These are phyloP conservation scores for Gastrolobium villosum DNA, from an alignment of 306 rosid genomes.

Conservation along the genomic window DNA sequence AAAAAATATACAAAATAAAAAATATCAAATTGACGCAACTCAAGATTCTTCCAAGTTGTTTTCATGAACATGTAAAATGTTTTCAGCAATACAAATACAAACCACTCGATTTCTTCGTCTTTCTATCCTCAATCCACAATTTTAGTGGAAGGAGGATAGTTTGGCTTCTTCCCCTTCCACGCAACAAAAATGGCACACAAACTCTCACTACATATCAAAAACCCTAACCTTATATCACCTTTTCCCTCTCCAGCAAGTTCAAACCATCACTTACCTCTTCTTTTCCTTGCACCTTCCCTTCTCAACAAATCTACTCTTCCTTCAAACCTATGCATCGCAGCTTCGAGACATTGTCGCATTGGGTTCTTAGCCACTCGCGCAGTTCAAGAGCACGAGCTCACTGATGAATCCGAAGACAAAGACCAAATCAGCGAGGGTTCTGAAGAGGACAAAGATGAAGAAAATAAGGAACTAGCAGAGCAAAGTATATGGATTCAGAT, in stretches of 20 bases:
- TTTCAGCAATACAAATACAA: too few relatives aligned
- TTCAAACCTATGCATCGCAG: constrained; percentile 21
- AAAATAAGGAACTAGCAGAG: constrained; percentile 46
- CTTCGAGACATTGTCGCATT: background rate
- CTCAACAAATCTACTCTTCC: constrained; percentile 7
- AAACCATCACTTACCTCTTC: background rate
- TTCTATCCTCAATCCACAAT: too few relatives aligned
- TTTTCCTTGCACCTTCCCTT: constrained; percentile 11
- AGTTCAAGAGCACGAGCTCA: constrained; percentile 28
- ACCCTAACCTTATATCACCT: constrained; percentile 15
- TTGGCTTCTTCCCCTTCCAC: background rate
- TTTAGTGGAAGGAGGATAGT: too few relatives aligned
- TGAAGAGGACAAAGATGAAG: constrained; percentile 37
- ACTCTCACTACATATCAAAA: constrained; percentile 36
- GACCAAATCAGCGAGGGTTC: background rate
- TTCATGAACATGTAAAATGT: too few relatives aligned
- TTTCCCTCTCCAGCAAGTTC: constrained; percentile 1
- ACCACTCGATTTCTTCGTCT: too few relatives aligned
- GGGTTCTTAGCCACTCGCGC: constrained; percentile 39
- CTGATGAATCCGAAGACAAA: constrained; percentile 38
- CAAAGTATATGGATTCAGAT: constrained; percentile 64
- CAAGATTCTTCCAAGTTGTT: too few relatives aligned
- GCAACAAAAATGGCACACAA: constrained; percentile 32
- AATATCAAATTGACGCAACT: too few relatives aligned
- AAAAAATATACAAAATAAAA: too few relatives aligned